A percentile compares a stretch with the other conserved stretches of the same genome.
Evolutionary conservation across 805 yeast species (phyloP).

Genomic region (Kuraishia ogatae): DNA sequence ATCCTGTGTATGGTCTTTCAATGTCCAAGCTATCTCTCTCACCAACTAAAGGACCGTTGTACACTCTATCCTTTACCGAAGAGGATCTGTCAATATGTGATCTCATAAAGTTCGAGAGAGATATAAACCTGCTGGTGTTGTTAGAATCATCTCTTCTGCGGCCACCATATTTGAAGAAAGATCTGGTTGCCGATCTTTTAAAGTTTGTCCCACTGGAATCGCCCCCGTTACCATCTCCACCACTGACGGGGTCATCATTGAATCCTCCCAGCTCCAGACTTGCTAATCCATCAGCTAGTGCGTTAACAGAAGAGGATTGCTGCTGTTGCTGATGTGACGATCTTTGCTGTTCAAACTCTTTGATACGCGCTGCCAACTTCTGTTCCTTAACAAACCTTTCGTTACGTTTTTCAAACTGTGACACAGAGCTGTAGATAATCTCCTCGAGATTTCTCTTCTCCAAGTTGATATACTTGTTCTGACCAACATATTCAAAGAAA

Average conservation of each 20-base stretch:
- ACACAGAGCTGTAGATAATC: conserved; percentile 34
- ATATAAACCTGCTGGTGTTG: conserved; percentile 9
- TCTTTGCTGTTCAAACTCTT: conserved; percentile 13
- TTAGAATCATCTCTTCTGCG: conserved; percentile 15
- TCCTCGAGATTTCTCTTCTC: conserved; percentile 66
- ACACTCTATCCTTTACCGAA: conserved; percentile 21
- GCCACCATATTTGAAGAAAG: not conserved
- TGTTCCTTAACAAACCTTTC: conserved; percentile 27
- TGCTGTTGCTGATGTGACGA: not conserved
- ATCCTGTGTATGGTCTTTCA: conserved; percentile 1
- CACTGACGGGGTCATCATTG: not conserved
- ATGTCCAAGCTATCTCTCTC: conserved; percentile 10
- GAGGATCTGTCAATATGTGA: conserved; percentile 36
- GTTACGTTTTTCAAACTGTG: conserved; percentile 32
- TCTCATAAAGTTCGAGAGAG: conserved; percentile 37
- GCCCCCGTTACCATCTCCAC: not conserved
- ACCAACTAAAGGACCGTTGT: conserved; percentile 3
- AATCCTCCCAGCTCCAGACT: not conserved
- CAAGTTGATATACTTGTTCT: conserved; percentile 56
- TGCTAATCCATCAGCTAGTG: not conserved
- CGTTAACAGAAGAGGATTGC: conserved; percentile 12
- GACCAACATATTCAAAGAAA: conserved; percentile 60
- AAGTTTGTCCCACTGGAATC: not conserved
- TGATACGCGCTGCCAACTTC: conserved; percentile 20
- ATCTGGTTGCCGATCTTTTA: not conserved